Evolutionary conservation across 2,329 filamentous ascomycete genomes (phyloP).

Genomic region (Pestalotiopsis fici): DNA sequence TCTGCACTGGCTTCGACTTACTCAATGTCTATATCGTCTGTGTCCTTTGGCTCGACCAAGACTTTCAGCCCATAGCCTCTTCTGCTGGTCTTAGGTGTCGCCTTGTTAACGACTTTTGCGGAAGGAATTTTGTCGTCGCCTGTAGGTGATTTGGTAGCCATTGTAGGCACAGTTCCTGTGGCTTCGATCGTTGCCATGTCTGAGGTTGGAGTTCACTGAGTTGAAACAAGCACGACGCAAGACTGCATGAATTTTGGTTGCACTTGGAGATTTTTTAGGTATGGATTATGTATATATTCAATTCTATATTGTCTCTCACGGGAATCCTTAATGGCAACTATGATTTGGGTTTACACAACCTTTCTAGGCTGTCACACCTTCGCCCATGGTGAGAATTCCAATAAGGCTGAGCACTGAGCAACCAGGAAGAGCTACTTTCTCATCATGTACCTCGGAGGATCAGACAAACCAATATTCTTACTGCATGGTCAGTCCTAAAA

Average conservation of each 20-base stretch:
- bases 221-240: not conserved
- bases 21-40: not conserved
- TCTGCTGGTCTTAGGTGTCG: not conserved
- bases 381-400: too few relatives aligned
- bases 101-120: not conserved
- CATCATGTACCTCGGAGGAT: not conserved
- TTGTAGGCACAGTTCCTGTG: not conserved
- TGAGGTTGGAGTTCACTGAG: rapidly evolving
- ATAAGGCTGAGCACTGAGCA: not conserved
- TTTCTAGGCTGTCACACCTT: too few relatives aligned
- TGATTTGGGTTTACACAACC: too few relatives aligned
- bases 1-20: not conserved
- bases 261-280: not conserved
- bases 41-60: not conserved
- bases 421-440: not conserved
- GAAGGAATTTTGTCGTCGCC: not conserved
- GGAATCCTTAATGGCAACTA: too few relatives aligned
- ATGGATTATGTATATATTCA: not conserved
- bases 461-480: too few relatives aligned
- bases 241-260: not conserved
- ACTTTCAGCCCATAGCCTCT: not conserved
- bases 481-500: too few relatives aligned
- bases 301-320: not conserved
- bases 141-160: not conserved
- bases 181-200: not conserved